Conservation (phyloP, 2,329 filamentous ascomycete species). For the Colletotrichum trifolii region DNA sequence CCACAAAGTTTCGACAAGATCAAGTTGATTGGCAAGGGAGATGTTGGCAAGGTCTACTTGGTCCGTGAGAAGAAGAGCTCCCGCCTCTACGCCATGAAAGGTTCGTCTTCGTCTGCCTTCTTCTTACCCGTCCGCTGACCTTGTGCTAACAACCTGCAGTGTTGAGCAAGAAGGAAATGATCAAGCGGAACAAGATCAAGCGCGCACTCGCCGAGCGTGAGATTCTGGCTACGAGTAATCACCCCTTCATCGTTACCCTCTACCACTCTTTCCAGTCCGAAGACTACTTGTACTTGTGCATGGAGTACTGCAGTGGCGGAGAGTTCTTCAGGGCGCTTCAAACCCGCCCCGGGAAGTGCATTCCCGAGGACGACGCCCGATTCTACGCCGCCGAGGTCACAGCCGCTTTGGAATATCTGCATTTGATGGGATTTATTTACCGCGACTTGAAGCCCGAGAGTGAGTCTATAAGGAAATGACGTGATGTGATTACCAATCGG, state of each 20-base stretch:
- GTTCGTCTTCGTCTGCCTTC: constrained; percentile 59
- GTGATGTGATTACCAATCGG: constrained; percentile 21
- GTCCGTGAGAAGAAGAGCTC: constrained; percentile 98
- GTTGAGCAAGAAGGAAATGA: constrained; percentile 99
- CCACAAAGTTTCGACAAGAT: constrained; percentile 99
- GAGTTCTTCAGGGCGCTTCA: constrained; percentile 98
- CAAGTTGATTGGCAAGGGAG: constrained; percentile 98
- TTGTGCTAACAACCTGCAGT: constrained; percentile 68
- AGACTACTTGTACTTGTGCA: constrained; percentile 98
- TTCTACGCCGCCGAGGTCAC: constrained; percentile 99
- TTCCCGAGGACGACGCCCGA: constrained; percentile 93
- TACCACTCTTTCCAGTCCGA: constrained; percentile 99
- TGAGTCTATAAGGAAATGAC: constrained; percentile 59
- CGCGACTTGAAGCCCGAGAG: constrained; percentile 98
- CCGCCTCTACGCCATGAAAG: constrained; percentile 98
- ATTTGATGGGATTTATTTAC: constrained; percentile 99
- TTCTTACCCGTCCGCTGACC: constrained; percentile 1
- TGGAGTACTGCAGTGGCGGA: constrained; percentile 99
- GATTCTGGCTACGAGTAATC: constrained; percentile 97
- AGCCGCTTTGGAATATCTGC: constrained; percentile 93
- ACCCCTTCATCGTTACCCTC: constrained; percentile 97
- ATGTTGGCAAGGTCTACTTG: constrained; percentile 98
- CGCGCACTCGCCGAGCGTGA: constrained; percentile 96
- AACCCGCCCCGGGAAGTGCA: constrained; percentile 96
- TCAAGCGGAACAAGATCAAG: constrained; percentile 99